Evolutionary conservation across 1,139 yeast genomes (phyloP).

Genomic region (Candida pseudocylindracea): DNA sequence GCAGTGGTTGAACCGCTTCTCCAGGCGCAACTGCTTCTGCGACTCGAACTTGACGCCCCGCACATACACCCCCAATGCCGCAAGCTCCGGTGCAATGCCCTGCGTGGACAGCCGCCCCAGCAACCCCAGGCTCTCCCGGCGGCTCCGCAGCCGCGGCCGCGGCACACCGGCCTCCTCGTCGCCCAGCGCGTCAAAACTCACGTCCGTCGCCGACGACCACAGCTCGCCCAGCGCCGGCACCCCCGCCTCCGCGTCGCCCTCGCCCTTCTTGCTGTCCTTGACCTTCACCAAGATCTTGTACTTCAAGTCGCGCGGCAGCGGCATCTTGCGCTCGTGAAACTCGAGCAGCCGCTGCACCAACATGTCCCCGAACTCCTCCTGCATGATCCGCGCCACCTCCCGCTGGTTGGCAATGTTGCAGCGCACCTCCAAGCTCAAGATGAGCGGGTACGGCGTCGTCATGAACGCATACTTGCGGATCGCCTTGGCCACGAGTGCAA

Average conservation of each 20-base stretch:
- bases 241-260: not conserved
- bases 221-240: no score
- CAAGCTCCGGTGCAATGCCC: conserved; percentile 21
- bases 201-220: no score
- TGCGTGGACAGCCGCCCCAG: not conserved
- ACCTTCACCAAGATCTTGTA: conserved; percentile 59
- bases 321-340: conserved; percentile 14
- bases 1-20: conserved; percentile 52
- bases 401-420: conserved; percentile 48
- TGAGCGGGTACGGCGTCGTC: conserved; percentile 63
- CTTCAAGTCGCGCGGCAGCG: conserved; percentile 52
- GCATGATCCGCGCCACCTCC: conserved; percentile 26
- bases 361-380: conserved; percentile 33
- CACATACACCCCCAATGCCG: conserved; percentile 40
- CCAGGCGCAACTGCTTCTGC: no score
- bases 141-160: no score
- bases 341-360: conserved; percentile 23
- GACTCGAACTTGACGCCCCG: conserved; percentile 72
- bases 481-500: conserved; percentile 47
- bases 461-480: conserved; percentile 73
- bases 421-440: conserved; percentile 71
- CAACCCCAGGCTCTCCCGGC: no score
- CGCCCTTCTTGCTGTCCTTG: conserved; percentile 18
- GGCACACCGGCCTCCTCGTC: no score
- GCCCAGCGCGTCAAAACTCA: no score